Base-by-base conservation (phyloP, 768 basidiomycete genomes). In the Kwoniella europaea region DNA sequence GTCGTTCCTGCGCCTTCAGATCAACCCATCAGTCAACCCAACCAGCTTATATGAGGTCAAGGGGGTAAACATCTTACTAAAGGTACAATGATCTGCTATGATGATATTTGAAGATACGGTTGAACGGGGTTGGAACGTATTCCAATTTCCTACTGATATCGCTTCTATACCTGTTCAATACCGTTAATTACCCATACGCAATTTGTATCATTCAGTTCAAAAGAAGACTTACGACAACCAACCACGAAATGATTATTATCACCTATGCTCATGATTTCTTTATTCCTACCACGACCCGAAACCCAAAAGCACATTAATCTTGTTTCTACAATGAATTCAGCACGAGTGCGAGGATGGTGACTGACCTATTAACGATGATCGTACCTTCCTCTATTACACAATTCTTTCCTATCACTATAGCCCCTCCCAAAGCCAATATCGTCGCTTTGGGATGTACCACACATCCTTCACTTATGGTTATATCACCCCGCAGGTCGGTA, bases 241-340 rank as follows among this genome's bases (percentile, higher is more conserved):
- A 97, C 93, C 85, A 97, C 93, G 78, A 99, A 96, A 68, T 94
- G 86, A 82, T 98, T 98, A 71, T 92, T 90, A 82, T 96, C 90
- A 5, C 96, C 96, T 59, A 99, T 93, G 20, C 90, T 89, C 93
- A 98, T 93, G 44, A 91, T 88, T 79, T 93, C 91, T 77, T 91
- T 93, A 61, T 74, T 58, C 56, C 73, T 77, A 24, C 24, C 24
- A 24, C 24, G 24, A 24, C 24, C 24, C 24, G 24, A 24, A 24
- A 24, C 24, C 24, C 24, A 24, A 24, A 24, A 24, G 2, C 24
- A 24, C 24, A 24, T 24, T 24, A 24, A 24, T 24, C 24, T 24
- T 24, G 24, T 24, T 24, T 24, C 24, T 24, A 24, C 24, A 24
- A 24, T 24, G 24, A 24, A 24, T 24, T 24, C 24, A 24, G 24